phyloP scores from a whole-genome alignment of 306 rosid genomes.

The Arachis stenosperma region DNA sequence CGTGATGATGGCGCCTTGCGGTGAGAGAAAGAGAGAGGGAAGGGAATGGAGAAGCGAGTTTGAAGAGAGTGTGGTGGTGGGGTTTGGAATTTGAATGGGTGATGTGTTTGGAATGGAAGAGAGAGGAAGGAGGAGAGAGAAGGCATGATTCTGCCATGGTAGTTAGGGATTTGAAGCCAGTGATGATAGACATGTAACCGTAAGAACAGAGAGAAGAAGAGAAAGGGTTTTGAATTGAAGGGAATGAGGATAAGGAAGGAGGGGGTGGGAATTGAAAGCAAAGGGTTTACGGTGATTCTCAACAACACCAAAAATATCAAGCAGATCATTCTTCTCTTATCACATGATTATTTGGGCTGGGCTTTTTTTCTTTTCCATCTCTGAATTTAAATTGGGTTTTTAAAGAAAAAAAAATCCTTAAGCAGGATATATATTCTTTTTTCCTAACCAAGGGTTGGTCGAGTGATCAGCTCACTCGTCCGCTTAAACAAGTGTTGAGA shows the following conservation, averaged over 20 bases:
- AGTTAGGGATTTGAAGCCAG: conserved; percentile 54
- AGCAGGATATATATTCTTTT: too few relatives aligned
- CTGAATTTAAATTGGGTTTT: neutral
- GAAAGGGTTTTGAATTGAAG: conserved; percentile 12
- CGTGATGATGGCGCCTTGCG: conserved; percentile 42
- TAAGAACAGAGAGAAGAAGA: too few relatives aligned
- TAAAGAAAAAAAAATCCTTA: neutral
- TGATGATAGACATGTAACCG: conserved; percentile 56
- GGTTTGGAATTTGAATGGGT: conserved; percentile 36
- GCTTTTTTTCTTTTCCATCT: neutral
- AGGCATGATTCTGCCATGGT: conserved; percentile 60
- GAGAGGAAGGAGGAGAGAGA: conserved; percentile 53
- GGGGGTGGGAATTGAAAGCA: neutral
- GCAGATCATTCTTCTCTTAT: too few relatives aligned
- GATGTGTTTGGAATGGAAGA: conserved; percentile 45
- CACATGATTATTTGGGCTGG: neutral
- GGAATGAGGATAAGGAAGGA: conserved; percentile 13
- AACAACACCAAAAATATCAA: too few relatives aligned
- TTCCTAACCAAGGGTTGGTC: too few relatives aligned
- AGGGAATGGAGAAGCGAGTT: conserved; percentile 46
- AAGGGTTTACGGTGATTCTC: neutral
- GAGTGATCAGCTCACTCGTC: too few relatives aligned
- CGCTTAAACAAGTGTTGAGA: too few relatives aligned
- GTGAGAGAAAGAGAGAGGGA: conserved; percentile 43
- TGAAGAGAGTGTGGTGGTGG: conserved; percentile 49